A percentile compares a stretch with the other conserved stretches of the same genome.
Evolutionary conservation across 352 stramenopile genomes (phyloP).

Genomic region (Pythium rhizo-oryzae): DNA sequence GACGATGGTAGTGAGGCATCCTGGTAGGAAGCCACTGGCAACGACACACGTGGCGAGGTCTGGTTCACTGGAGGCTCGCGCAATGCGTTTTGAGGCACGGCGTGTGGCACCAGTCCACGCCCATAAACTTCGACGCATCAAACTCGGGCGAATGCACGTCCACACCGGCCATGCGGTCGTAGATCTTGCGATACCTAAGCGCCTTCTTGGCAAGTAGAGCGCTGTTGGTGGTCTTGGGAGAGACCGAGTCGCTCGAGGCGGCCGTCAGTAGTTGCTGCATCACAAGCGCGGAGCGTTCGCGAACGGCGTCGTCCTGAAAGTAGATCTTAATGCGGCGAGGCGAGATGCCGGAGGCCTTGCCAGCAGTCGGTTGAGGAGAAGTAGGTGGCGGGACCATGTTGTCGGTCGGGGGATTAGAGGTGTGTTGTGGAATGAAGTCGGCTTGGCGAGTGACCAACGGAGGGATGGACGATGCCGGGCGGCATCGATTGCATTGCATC

Average conservation of each 20-base stretch:
- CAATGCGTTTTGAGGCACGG: not conserved
- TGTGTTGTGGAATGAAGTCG: too few species aligned
- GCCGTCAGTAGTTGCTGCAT: too few species aligned
- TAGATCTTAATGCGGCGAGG: conserved; percentile 13
- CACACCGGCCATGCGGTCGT: conserved; percentile 19
- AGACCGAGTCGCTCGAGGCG: not conserved
- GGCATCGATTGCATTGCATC: too few species aligned
- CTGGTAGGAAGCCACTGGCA: too few species aligned
- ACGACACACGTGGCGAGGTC: too few species aligned
- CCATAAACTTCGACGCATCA: conserved; percentile 55
- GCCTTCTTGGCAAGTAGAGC: conserved; percentile 17
- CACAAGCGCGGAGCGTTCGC: not conserved
- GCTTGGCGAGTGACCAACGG: too few species aligned
- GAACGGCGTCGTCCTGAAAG: conserved; percentile 26
- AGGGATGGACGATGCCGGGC: too few species aligned
- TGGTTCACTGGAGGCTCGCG: not conserved
- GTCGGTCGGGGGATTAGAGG: too few species aligned
- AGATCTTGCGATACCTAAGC: conserved; percentile 33
- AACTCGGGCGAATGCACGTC: conserved; percentile 44
- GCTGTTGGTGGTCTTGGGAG: conserved; percentile 3
- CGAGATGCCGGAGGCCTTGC: not conserved
- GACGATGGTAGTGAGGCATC: too few species aligned
- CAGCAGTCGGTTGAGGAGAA: too few species aligned
- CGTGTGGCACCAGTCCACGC: conserved; percentile 42
- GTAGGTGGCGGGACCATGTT: too few species aligned